phyloP scores from a whole-genome alignment of 805 yeast species.

The Lachancea dasiensis region DNA sequence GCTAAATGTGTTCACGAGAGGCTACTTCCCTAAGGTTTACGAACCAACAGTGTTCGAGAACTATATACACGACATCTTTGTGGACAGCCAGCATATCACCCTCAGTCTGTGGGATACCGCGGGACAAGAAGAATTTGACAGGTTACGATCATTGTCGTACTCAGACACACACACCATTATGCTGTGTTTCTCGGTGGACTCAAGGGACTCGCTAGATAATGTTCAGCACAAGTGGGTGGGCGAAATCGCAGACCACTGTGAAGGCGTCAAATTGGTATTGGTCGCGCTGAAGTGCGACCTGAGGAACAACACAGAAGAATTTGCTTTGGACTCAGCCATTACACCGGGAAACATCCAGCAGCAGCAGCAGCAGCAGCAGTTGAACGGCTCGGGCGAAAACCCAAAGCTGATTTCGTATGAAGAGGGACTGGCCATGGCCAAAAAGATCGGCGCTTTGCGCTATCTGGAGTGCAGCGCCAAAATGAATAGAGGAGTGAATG shows the following conservation, averaged over 20 bases:
- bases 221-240: conserved; percentile 97
- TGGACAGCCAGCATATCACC: conserved; percentile 89
- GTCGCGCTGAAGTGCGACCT: conserved; percentile 95
- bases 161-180: conserved; percentile 95
- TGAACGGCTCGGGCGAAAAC: conserved; percentile 27
- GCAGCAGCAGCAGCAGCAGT: conserved; percentile 18
- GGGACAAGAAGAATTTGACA: conserved; percentile 97
- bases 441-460: conserved; percentile 86
- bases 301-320: conserved; percentile 49
- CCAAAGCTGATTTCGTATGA: conserved; percentile 74
- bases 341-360: conserved; percentile 27
- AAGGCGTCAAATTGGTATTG: conserved; percentile 86
- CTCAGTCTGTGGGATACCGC: conserved; percentile 98
- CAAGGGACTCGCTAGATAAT: conserved; percentile 88
- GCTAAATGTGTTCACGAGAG: conserved; percentile 91
- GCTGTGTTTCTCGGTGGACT: conserved; percentile 92
- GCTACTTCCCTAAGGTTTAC: conserved; percentile 96
- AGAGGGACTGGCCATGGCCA: conserved; percentile 90
- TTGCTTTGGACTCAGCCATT: conserved; percentile 22
- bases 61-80: conserved; percentile 93
- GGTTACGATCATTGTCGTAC: conserved; percentile 85
- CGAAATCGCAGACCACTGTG: conserved; percentile 94
- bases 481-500: conserved; percentile 96
- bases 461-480: conserved; percentile 96
- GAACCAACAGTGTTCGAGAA: conserved; percentile 98